These are phyloP conservation scores for Pholiota adiposa DNA, from an alignment of 1,284 basidiomycete genomes.

Conservation along the genomic window DNA sequence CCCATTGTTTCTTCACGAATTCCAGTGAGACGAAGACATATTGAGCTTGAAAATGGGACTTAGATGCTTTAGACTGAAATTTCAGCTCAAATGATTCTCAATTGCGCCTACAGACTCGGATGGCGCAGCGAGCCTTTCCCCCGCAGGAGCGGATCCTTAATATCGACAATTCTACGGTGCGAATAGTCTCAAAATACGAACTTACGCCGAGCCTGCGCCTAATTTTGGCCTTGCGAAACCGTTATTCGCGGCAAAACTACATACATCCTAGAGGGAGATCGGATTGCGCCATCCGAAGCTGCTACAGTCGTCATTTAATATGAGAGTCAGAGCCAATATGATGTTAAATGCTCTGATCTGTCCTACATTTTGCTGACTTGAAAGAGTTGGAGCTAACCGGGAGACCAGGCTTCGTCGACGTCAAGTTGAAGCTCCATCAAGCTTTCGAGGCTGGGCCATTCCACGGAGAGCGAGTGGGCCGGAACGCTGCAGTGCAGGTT, in stretches of 20 bases:
- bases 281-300: constrained; percentile 9
- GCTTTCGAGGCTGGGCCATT: neutral
- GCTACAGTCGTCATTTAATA: neutral
- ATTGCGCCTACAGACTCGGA: too few species aligned
- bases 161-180: too few species aligned
- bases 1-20: too few species aligned
- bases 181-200: neutral
- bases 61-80: too few species aligned
- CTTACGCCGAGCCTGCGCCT: neutral
- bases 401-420: neutral
- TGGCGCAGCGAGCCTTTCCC: too few species aligned
- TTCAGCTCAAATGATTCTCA: too few species aligned
- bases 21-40: too few species aligned
- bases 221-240: neutral
- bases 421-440: neutral
- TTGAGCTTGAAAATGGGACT: too few species aligned
- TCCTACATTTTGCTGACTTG: neutral
- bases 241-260: constrained; percentile 4
- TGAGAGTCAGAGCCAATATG: neutral
- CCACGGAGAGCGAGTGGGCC: neutral
- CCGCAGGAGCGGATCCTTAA: too few species aligned
- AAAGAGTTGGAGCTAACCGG: neutral
- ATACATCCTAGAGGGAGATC: constrained; percentile 3
- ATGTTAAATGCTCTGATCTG: neutral
- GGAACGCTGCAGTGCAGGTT: neutral